Conservation (phyloP, 139 green algal species). For the Chlamydomonas incerta region DNA sequence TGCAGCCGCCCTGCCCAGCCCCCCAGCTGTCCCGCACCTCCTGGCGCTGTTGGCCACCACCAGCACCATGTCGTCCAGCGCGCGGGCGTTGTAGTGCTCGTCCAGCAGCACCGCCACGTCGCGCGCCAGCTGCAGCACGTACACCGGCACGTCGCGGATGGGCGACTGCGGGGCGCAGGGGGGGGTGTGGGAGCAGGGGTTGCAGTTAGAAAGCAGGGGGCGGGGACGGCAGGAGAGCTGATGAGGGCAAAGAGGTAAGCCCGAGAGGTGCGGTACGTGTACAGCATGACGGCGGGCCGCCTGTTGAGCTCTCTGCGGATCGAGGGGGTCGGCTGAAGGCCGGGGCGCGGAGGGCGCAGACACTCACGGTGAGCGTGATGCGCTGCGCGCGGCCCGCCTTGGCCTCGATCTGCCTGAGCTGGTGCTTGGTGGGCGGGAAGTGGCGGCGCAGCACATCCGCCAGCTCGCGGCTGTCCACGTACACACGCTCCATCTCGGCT, state of each 20-base stretch:
- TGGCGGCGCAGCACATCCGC: slow-evolving; percentile 43
- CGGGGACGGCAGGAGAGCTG: too few species aligned
- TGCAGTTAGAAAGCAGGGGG: background rate
- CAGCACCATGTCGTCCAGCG: slow-evolving; percentile 76
- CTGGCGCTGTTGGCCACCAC: slow-evolving; percentile 66
- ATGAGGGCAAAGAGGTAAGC: too few species aligned
- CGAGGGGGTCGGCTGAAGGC: too few species aligned
- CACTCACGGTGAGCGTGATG: slow-evolving; percentile 5
- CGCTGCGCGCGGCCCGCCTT: background rate
- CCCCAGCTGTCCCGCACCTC: slow-evolving; percentile 43
- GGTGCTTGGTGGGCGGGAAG: slow-evolving; percentile 39
- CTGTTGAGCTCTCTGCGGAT: too few species aligned
- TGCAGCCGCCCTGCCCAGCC: too few species aligned
- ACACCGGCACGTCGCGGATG: slow-evolving; percentile 67
- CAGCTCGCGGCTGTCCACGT: slow-evolving; percentile 55
- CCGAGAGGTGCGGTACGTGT: too few species aligned
- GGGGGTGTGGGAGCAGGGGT: background rate
- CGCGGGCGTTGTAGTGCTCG: slow-evolving; percentile 73
- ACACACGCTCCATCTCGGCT: slow-evolving; percentile 60
- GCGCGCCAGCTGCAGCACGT: slow-evolving; percentile 67
- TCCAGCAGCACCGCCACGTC: slow-evolving; percentile 73
- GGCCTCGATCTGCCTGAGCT: background rate
- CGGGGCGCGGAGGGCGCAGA: too few species aligned
- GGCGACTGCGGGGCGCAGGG: slow-evolving; percentile 7
- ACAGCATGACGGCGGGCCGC: too few species aligned